Evolutionary conservation across 2,329 filamentous ascomycete genomes (phyloP).

Genomic region (Epichloe bromicola): DNA sequence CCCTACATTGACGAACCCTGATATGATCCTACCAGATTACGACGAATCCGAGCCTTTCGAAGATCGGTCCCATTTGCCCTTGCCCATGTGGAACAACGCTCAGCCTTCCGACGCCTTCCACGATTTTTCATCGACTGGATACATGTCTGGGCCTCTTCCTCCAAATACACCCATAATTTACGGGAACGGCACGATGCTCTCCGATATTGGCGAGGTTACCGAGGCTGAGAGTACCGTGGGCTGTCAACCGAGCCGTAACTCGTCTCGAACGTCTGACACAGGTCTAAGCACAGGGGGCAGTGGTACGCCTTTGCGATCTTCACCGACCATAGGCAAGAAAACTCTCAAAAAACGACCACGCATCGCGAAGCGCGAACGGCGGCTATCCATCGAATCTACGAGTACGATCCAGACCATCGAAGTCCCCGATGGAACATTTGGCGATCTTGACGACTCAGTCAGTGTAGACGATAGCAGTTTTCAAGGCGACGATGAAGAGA

Average conservation of each 20-base stretch:
- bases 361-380: constrained; percentile 32
- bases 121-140: constrained; percentile 25
- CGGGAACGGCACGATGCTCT: constrained; percentile 56
- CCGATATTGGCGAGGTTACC: constrained; percentile 48
- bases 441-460: constrained; percentile 47
- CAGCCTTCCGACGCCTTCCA: constrained; percentile 28
- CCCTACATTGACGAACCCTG: constrained; percentile 82
- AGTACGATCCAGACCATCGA: constrained; percentile 43
- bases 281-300: constrained; percentile 18
- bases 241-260: constrained; percentile 24
- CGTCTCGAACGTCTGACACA: constrained; percentile 20
- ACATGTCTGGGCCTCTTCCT: constrained; percentile 31
- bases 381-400: constrained; percentile 44
- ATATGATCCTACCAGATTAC: constrained; percentile 81
- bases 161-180: constrained; percentile 54
- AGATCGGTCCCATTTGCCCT: constrained; percentile 35
- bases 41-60: constrained; percentile 43
- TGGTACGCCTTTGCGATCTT: constrained; percentile 24
- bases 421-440: constrained; percentile 37
- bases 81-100: constrained; percentile 39
- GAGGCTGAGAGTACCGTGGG: constrained; percentile 39
- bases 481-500: constrained; percentile 56
- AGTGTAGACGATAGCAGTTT: constrained; percentile 54
- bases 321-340: constrained; percentile 32
- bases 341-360: constrained; percentile 32